Conservation (phyloP, 2,329 filamentous ascomycete species). For the Sphaerulina musiva region DNA sequence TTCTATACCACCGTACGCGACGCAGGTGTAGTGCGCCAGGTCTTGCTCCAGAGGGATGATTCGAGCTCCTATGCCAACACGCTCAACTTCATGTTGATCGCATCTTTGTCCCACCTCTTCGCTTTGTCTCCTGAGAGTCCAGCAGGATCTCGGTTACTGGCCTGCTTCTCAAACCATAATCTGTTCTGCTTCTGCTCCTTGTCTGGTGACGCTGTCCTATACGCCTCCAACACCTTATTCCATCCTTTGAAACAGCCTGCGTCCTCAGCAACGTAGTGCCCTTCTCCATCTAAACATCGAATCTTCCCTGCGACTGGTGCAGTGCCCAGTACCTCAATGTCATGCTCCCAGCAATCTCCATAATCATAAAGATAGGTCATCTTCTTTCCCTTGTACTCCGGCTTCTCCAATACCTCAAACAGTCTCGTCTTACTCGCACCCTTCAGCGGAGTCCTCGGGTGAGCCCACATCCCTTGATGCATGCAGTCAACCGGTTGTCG, state of each 20-base stretch:
- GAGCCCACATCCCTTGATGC: slow-evolving; percentile 10
- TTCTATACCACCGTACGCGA: too few species aligned
- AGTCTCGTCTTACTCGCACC: slow-evolving; percentile 14
- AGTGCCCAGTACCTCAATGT: slow-evolving; percentile 20
- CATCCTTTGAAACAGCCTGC: slow-evolving; percentile 28
- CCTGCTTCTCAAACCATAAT: slow-evolving; percentile 28
- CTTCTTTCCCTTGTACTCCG: slow-evolving; percentile 7
- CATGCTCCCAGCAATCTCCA: slow-evolving; percentile 28
- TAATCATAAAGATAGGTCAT: slow-evolving; percentile 27
- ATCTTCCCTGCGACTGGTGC: slow-evolving; percentile 17
- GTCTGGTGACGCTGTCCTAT: slow-evolving; percentile 22
- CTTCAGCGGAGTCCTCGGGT: slow-evolving; percentile 19
- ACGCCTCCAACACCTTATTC: slow-evolving; percentile 31
- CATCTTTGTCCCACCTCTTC: slow-evolving; percentile 21
- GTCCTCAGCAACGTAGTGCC: slow-evolving; percentile 33
- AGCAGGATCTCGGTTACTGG: slow-evolving; percentile 24
- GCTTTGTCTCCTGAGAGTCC: slow-evolving; percentile 23
- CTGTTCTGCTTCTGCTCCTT: slow-evolving; percentile 26
- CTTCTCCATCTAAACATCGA: slow-evolving; percentile 26
- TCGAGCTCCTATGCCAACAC: not conserved
- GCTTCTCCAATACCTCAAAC: slow-evolving; percentile 17
- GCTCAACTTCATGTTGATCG: slow-evolving; percentile 13
- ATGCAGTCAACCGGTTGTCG: slow-evolving; percentile 7
- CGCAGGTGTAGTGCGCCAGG: too few species aligned
- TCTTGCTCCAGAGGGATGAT: too few species aligned